These are phyloP conservation scores for Flaveria robusta DNA, from an alignment of 129 eudicot genomes.

Conservation along the genomic window DNA sequence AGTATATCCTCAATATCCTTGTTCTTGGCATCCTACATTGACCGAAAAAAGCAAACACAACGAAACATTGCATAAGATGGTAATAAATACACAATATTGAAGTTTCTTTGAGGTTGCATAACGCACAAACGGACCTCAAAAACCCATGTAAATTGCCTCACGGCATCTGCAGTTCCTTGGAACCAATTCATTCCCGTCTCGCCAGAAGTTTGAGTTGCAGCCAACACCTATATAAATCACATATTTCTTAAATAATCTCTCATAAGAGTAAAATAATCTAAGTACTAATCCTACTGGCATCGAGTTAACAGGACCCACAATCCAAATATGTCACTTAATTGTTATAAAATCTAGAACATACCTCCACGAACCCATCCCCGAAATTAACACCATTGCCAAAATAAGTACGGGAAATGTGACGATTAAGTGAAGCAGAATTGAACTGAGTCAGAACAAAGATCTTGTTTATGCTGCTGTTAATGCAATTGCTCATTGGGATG, in stretches of 20 bases:
- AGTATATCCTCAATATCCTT: constrained; percentile 83
- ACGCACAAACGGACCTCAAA: constrained; percentile 64
- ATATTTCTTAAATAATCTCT: neutral
- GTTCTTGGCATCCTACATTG: constrained; percentile 80
- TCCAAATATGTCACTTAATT: neutral
- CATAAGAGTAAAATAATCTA: neutral
- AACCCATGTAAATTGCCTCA: constrained; percentile 90
- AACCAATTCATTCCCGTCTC: constrained; percentile 93
- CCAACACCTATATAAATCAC: constrained; percentile 64
- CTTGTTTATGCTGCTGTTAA: constrained; percentile 89
- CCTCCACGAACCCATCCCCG: constrained; percentile 99
- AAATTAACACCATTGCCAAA: constrained; percentile 84
- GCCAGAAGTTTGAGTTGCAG: constrained; percentile 93
- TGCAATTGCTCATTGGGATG: constrained; percentile 98
- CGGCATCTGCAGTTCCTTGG: constrained; percentile 99
- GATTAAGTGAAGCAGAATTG: constrained; percentile 95
- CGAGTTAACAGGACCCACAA: neutral
- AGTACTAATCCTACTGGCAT: neutral
- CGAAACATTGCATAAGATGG: neutral
- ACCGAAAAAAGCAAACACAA: neutral
- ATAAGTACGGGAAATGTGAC: constrained; percentile 90
- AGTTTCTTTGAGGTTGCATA: neutral
- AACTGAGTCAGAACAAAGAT: constrained; percentile 88
- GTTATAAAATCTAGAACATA: constrained; percentile 17
- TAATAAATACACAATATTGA: neutral